Conservation (phyloP, 2,329 filamentous ascomycete genomes). For the Knufia fluminis region DNA sequence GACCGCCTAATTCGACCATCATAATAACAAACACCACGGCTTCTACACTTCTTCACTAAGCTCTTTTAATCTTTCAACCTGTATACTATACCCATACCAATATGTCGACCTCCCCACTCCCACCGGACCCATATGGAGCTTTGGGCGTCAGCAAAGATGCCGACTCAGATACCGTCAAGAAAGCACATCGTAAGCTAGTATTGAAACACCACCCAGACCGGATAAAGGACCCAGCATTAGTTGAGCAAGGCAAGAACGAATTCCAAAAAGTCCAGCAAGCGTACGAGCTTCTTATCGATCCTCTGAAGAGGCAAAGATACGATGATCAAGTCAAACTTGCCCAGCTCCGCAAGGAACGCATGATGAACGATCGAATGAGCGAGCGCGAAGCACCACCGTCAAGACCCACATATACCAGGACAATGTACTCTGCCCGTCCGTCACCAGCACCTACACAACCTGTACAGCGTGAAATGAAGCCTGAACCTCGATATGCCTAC, state of each 20-base stretch:
- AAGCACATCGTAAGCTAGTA: constrained; percentile 74
- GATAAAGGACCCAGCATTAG: constrained; percentile 66
- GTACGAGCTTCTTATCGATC: constrained; percentile 81
- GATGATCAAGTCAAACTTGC: constrained; percentile 64
- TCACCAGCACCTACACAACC: constrained; percentile 14
- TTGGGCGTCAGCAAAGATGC: constrained; percentile 67
- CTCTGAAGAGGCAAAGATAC: constrained; percentile 62
- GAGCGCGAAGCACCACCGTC: constrained; percentile 7
- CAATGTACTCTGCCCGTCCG: constrained; percentile 14
- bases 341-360: constrained; percentile 51
- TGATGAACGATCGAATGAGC: constrained; percentile 35
- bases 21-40: neutral
- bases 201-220: constrained; percentile 90
- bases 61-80: neutral
- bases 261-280: constrained; percentile 90
- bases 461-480: constrained; percentile 25
- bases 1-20: constrained; percentile 5
- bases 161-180: constrained; percentile 61
- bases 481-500: constrained; percentile 32
- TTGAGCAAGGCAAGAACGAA: constrained; percentile 70
- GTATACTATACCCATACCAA: neutral
- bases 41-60: neutral
- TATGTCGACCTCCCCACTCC: constrained; percentile 38
- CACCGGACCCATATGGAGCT: constrained; percentile 65
- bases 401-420: constrained; percentile 15